These are phyloP conservation scores for Cyclocybe cylindracea DNA, from an alignment of 768 basidiomycete genomes.

Conservation along the genomic window DNA sequence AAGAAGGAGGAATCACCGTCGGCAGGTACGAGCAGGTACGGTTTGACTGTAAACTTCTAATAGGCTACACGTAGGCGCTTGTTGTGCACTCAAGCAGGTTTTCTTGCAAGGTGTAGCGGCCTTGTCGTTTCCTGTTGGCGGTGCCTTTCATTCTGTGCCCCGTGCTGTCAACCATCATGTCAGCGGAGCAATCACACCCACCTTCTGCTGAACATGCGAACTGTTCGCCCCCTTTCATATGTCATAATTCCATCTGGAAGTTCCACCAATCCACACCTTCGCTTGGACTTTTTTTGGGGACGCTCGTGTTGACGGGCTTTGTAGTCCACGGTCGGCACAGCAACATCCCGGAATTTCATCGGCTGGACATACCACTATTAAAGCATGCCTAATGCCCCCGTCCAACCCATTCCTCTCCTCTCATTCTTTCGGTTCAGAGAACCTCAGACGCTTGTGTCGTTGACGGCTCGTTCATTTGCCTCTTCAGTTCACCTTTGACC, in stretches of 20 bases:
- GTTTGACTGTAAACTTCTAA: too few relatives aligned
- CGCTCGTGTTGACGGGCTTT: conserved; percentile 9
- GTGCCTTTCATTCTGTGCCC: too few relatives aligned
- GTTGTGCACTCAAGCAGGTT: too few relatives aligned
- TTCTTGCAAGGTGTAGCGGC: too few relatives aligned
- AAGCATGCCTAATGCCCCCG: conserved; percentile 6
- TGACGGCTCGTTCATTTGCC: conserved; percentile 41
- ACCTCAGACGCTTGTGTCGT: conserved; percentile 39
- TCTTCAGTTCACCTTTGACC: conserved; percentile 40
- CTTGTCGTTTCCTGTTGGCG: too few relatives aligned
- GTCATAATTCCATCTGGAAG: neutral
- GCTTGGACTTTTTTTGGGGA: neutral
- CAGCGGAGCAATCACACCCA: neutral
- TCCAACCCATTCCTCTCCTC: conserved; percentile 8
- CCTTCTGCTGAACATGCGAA: neutral
- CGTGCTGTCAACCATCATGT: too few relatives aligned
- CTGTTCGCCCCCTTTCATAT: neutral
- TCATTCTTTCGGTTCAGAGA: conserved; percentile 28
- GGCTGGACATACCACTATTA: conserved; percentile 11
- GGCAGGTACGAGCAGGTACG: too few relatives aligned
- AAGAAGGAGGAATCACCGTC: too few relatives aligned
- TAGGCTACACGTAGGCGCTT: too few relatives aligned
- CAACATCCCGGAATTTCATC: conserved; percentile 18
- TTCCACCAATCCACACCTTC: neutral
- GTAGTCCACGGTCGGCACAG: conserved; percentile 21